A percentile compares a stretch with the other conserved stretches of the same genome.
phyloP scores from a whole-genome alignment of 139 green algal species.

The Coelastrella sp. region DNA sequence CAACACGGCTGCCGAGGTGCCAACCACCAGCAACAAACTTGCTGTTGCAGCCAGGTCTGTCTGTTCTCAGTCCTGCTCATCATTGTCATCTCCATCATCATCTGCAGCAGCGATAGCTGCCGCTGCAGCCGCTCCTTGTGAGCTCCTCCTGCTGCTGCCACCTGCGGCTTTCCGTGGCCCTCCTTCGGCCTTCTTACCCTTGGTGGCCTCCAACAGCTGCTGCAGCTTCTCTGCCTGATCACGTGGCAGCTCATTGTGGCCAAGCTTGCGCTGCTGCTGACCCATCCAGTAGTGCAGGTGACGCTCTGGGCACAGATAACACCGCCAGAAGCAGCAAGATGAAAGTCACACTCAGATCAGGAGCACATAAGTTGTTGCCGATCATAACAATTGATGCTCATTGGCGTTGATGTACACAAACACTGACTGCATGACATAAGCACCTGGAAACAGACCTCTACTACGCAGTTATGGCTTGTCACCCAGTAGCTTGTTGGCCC shows the following conservation, averaged over 20 bases:
- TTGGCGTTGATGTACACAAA: too few relatives aligned
- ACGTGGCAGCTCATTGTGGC: slow-evolving; percentile 23
- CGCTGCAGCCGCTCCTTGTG: slow-evolving; percentile 17
- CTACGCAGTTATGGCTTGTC: too few relatives aligned
- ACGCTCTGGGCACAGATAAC: slow-evolving; percentile 13
- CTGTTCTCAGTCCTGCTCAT: background rate
- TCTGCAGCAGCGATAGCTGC: background rate
- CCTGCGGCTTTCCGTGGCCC: background rate
- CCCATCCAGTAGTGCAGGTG: slow-evolving; percentile 50
- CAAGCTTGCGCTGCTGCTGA: slow-evolving; percentile 53
- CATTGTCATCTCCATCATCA: slow-evolving; percentile 8
- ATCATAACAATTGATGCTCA: too few relatives aligned
- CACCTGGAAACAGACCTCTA: too few relatives aligned
- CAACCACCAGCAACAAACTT: background rate
- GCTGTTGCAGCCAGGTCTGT: background rate
- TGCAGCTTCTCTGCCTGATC: slow-evolving; percentile 38
- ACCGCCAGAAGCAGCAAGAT: background rate
- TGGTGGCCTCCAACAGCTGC: slow-evolving; percentile 30
- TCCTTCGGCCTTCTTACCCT: slow-evolving; percentile 35
- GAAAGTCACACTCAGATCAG: too few relatives aligned
- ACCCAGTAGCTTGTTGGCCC: too few relatives aligned
- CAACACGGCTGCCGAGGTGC: too few relatives aligned
- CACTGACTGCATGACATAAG: too few relatives aligned
- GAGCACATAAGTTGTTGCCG: too few relatives aligned
- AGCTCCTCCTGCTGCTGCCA: slow-evolving; percentile 28